Evolutionary conservation across 768 basidiomycete species (phyloP).

Genomic region (Clitopilus passeckerianus): DNA sequence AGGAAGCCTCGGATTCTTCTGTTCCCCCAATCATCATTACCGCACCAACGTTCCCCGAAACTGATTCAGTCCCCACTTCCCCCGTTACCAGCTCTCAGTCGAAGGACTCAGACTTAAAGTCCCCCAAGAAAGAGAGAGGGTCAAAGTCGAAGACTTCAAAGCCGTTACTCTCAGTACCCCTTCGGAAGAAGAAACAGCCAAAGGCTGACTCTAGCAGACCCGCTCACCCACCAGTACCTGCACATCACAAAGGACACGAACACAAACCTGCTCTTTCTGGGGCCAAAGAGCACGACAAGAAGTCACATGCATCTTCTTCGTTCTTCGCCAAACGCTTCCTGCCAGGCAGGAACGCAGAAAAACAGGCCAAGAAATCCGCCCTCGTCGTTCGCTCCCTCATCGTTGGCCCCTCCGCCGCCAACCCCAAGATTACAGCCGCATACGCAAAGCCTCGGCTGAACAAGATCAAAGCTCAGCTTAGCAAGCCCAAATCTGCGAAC

Average conservation of each 20-base stretch:
- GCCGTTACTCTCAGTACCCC: not conserved
- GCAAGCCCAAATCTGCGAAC: conserved; percentile 62
- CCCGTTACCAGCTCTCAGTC: not conserved
- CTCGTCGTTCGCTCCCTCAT: conserved; percentile 63
- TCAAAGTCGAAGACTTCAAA: not conserved
- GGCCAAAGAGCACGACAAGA: conserved; percentile 34
- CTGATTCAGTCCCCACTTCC: not conserved
- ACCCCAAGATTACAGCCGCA: conserved; percentile 33
- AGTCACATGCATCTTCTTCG: conserved; percentile 26
- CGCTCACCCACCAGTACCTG: not conserved
- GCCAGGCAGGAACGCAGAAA: conserved; percentile 29
- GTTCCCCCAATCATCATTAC: not conserved
- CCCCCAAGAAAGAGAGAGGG: not conserved
- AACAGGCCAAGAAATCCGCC: conserved; percentile 61
- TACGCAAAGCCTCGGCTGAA: conserved; percentile 48
- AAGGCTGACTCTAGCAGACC: not conserved
- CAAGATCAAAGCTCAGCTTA: conserved; percentile 65
- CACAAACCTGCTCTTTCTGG: conserved; percentile 29
- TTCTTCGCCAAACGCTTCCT: conserved; percentile 25
- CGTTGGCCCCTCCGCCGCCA: conserved; percentile 41
- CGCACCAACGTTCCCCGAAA: not conserved
- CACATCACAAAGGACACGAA: conserved; percentile 9
- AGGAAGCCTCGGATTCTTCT: not conserved
- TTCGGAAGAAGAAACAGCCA: not conserved
- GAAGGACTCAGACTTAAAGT: not conserved